Evolutionary conservation across 805 yeast species (phyloP), one percentile per base, ranked within the genome.

Genomic region (Candida dajiaensis): DNA sequence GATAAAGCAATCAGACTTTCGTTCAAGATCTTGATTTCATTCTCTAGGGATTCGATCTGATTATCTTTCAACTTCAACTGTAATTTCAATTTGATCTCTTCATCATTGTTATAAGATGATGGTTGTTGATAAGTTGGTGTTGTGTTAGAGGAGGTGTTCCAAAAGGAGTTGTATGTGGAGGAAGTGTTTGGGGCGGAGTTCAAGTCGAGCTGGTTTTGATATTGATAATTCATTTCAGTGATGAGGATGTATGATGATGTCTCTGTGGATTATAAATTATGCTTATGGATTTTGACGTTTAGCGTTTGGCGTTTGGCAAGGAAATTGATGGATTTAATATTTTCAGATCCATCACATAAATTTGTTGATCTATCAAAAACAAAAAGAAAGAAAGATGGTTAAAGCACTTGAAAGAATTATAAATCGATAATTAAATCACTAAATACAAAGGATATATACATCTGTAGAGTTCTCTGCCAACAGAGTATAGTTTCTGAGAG

Each of bases 21-120:
- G 38, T 65, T 70, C 42, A 70, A 49, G 37, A 64, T 64, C 40
- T 68, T 66, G 13, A 75, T 62, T 46, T 77, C 81, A 23, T 56
- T 58, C 51, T 76, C 77, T 29, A 77, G 56, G 3, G 72, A 66
- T 38, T 70, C 69, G 35, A 77, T 72, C 37, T 74, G 73, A 0
- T 72, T 65, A 40, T 82, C 80, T 58, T 81, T 83, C 43, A 81
- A 64, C 47, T 72, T 72, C 43, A 83, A 56, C 51, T 80, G 79
- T 41, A 77, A 62, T 52, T 72, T 73, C 46, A 77, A 61, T 44
- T 67, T 63, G 40, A 75, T 78, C 3, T 62, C 66, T 15, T 52
- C 58, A 1, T 42, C 47, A 19, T 41, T 40, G n/a, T 31, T 41
- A 13, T 25, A 18, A n/a, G 15, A 19, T 13, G 15, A 19, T 13